phyloP scores from a whole-genome alignment of 352 stramenopile genomes.

The Globisporangium paroecandrum region DNA sequence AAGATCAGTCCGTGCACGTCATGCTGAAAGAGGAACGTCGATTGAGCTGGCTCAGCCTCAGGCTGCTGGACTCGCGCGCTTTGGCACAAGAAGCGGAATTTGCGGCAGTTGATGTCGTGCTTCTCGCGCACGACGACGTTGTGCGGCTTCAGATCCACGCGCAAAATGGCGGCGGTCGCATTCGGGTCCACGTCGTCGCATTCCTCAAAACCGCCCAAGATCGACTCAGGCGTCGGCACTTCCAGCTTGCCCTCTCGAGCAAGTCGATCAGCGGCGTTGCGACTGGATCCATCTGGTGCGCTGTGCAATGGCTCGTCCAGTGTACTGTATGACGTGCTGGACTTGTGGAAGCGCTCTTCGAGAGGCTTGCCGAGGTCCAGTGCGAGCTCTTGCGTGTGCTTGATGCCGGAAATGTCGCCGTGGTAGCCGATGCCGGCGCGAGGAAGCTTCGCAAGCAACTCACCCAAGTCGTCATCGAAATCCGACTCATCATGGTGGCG shows the following conservation, averaged over 20 bases:
- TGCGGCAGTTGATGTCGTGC: slow-evolving; percentile 62
- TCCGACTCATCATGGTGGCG: slow-evolving; percentile 51
- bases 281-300: slow-evolving; percentile 29
- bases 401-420: slow-evolving; percentile 55
- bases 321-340: slow-evolving; percentile 70
- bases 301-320: slow-evolving; percentile 54
- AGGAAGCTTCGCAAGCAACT: slow-evolving; percentile 59
- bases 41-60: not conserved
- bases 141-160: slow-evolving; percentile 30
- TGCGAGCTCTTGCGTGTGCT: slow-evolving; percentile 47
- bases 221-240: slow-evolving; percentile 67
- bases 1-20: slow-evolving; percentile 80
- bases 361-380: slow-evolving; percentile 50
- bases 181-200: slow-evolving; percentile 78
- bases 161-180: slow-evolving; percentile 52
- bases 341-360: slow-evolving; percentile 75
- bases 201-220: slow-evolving; percentile 78
- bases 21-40: slow-evolving; percentile 71
- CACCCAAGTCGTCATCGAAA: slow-evolving; percentile 53
- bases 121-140: slow-evolving; percentile 37
- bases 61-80: slow-evolving; percentile 18
- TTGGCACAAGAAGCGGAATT: slow-evolving; percentile 60
- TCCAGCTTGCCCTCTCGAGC: slow-evolving; percentile 45
- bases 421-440: slow-evolving; percentile 78
- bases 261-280: slow-evolving; percentile 10